Conservation (phyloP, 768 basidiomycete species). For the Lactarius pseudohatsudake region DNA sequence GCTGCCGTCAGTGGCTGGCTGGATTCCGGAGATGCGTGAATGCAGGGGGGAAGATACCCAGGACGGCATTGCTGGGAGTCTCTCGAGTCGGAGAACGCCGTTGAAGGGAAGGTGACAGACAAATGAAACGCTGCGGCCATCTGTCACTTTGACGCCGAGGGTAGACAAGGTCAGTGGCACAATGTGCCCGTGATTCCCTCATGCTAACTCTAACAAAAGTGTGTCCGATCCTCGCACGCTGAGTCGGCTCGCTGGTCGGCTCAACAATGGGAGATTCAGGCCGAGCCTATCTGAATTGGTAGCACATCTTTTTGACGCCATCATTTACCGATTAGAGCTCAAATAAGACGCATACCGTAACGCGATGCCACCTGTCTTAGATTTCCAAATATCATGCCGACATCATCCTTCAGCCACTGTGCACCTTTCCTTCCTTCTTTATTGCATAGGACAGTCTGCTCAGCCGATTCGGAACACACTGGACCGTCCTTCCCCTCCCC, state of each 20-base stretch:
- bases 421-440: slow-evolving; percentile 13
- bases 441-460: slow-evolving; percentile 6
- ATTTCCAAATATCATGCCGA: slow-evolving; percentile 29
- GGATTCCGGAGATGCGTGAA: not conserved
- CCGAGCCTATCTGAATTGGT: not conserved
- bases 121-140: slow-evolving; percentile 3
- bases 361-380: slow-evolving; percentile 22
- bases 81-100: slow-evolving; percentile 18
- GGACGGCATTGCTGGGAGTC: slow-evolving; percentile 8
- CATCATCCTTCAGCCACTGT: slow-evolving; percentile 14
- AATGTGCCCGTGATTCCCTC: not conserved
- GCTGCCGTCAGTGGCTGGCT: not conserved
- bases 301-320: not conserved
- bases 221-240: not conserved
- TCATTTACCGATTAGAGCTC: slow-evolving; percentile 6
- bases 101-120: slow-evolving; percentile 9
- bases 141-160: slow-evolving; percentile 18
- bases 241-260: not conserved
- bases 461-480: slow-evolving; percentile 11
- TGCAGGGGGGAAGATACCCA: slow-evolving; percentile 1
- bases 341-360: slow-evolving; percentile 22
- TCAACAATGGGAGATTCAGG: not conserved
- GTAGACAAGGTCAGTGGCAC: not conserved
- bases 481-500: not conserved
- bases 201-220: not conserved